A percentile compares a stretch with the other conserved stretches of the same genome.
phyloP scores from a whole-genome alignment of 208 protist species.

The Acanthamoeba triangularis region DNA sequence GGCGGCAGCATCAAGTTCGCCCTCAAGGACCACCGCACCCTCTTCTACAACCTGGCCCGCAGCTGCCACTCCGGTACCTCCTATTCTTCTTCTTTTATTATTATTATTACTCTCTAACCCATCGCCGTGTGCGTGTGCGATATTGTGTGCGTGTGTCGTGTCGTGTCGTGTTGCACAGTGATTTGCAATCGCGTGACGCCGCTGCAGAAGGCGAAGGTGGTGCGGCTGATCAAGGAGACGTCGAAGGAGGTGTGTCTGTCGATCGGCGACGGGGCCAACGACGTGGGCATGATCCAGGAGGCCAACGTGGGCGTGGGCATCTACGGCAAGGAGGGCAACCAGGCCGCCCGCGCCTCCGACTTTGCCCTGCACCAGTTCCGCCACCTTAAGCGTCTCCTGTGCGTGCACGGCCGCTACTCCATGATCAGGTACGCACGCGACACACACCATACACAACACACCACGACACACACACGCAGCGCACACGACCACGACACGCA shows the following conservation, averaged over 20 bases:
- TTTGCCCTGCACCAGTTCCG: slow-evolving; percentile 95
- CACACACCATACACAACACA: slow-evolving; percentile 91
- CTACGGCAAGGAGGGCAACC: slow-evolving; percentile 96
- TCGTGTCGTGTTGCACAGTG: slow-evolving; percentile 92
- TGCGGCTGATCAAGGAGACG: slow-evolving; percentile 91
- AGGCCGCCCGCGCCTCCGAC: slow-evolving; percentile 96
- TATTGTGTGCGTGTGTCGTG: neutral
- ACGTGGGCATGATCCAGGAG: slow-evolving; percentile 97
- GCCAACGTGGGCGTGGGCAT: slow-evolving; percentile 92
- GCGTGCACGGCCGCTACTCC: slow-evolving; percentile 1
- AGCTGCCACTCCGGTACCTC: slow-evolving; percentile 88
- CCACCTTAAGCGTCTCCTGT: slow-evolving; percentile 79
- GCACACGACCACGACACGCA: slow-evolving; percentile 89
- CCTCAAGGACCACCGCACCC: slow-evolving; percentile 72
- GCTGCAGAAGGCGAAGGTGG: slow-evolving; percentile 92
- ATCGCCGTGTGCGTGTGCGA: neutral
- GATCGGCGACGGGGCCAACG: slow-evolving; percentile 97
- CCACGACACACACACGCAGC: slow-evolving; percentile 92
- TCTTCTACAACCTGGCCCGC: slow-evolving; percentile 82
- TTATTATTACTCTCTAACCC: neutral
- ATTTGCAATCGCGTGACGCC: slow-evolving; percentile 96
- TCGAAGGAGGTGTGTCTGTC: slow-evolving; percentile 85
- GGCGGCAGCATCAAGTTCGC: slow-evolving; percentile 85
- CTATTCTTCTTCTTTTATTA: neutral
- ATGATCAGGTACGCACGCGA: neutral